Evolutionary conservation across 192 early-diverging fungal species (phyloP).

Genomic region (Coemansia sp.): DNA sequence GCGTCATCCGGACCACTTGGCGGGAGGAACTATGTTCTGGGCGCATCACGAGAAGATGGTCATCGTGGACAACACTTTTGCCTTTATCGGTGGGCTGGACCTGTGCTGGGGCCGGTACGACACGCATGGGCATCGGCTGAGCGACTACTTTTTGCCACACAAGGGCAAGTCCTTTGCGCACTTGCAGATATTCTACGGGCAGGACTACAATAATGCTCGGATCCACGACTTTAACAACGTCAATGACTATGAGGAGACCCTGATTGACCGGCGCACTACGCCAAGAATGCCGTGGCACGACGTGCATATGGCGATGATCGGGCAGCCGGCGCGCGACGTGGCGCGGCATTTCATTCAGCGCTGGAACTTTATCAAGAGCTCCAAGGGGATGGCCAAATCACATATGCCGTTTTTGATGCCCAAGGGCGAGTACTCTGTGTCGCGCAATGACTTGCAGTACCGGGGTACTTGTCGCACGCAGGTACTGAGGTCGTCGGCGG

Average conservation of each 20-base stretch:
- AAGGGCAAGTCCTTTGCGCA: slow-evolving; percentile 47
- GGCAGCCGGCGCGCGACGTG: slow-evolving; percentile 77
- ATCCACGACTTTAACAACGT: slow-evolving; percentile 75
- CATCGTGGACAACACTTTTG: slow-evolving; percentile 75
- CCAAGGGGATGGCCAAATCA: slow-evolving; percentile 62
- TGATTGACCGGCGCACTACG: slow-evolving; percentile 57
- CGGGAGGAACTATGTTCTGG: slow-evolving; percentile 80
- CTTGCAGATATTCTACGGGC: slow-evolving; percentile 65
- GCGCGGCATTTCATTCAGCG: slow-evolving; percentile 83
- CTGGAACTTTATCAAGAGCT: slow-evolving; percentile 86
- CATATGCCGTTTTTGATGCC: slow-evolving; percentile 69
- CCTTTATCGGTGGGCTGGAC: slow-evolving; percentile 87
- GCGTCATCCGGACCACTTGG: slow-evolving; percentile 77
- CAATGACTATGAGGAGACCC: slow-evolving; percentile 54
- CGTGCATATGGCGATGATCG: slow-evolving; percentile 75
- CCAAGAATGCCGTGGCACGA: slow-evolving; percentile 92
- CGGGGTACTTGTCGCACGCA: slow-evolving; percentile 67
- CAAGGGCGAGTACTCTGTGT: slow-evolving; percentile 65
- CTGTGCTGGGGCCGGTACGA: slow-evolving; percentile 88
- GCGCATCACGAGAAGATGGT: slow-evolving; percentile 86
- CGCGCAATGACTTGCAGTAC: slow-evolving; percentile 62
- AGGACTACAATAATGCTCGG: slow-evolving; percentile 87
- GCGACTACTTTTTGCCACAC: slow-evolving; percentile 65
- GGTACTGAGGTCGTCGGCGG: slow-evolving; percentile 66
- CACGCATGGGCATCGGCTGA: slow-evolving; percentile 74